These are phyloP conservation scores for Glycyrrhiza uralensis DNA, from an alignment of 306 rosid genomes.

Conservation along the genomic window DNA sequence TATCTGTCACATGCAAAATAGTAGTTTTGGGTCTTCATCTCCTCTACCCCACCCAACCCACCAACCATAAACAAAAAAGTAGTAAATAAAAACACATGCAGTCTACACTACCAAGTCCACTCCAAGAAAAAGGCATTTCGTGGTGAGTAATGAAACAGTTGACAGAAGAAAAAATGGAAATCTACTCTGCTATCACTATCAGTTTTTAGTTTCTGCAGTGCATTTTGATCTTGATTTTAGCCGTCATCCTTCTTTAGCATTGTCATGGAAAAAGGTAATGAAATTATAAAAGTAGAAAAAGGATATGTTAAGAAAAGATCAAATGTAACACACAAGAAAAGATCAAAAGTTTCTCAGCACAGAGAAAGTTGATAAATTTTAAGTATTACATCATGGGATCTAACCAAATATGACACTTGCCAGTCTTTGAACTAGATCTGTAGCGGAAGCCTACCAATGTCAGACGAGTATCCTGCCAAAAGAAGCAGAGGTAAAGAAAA, in stretches of 20 bases:
- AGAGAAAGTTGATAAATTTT: neutral
- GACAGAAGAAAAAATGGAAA: neutral
- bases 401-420: constrained; percentile 5
- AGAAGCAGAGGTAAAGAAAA: neutral
- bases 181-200: neutral
- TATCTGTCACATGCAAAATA: constrained; percentile 27
- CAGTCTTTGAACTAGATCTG: neutral
- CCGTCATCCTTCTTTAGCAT: constrained; percentile 5
- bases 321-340: constrained; percentile 16
- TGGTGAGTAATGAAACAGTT: neutral
- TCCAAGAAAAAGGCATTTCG: neutral
- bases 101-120: neutral
- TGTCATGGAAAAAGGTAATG: neutral
- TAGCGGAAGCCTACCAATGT: constrained; percentile 3
- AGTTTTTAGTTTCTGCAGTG: constrained; percentile 1
- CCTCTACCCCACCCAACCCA: constrained; percentile 20
- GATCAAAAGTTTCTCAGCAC: constrained; percentile 9
- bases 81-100: neutral
- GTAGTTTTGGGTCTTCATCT: neutral
- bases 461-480: constrained; percentile 23
- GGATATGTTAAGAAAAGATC: neutral
- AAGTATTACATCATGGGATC: constrained; percentile 9
- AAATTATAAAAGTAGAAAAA: neutral
- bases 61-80: neutral
- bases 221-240: neutral